Percentiles rank a stretch among this genome's conserved stretches.
These are phyloP conservation scores for Scytalidium lignicola DNA, from an alignment of 2,329 filamentous ascomycete species.

Conservation along the genomic window DNA sequence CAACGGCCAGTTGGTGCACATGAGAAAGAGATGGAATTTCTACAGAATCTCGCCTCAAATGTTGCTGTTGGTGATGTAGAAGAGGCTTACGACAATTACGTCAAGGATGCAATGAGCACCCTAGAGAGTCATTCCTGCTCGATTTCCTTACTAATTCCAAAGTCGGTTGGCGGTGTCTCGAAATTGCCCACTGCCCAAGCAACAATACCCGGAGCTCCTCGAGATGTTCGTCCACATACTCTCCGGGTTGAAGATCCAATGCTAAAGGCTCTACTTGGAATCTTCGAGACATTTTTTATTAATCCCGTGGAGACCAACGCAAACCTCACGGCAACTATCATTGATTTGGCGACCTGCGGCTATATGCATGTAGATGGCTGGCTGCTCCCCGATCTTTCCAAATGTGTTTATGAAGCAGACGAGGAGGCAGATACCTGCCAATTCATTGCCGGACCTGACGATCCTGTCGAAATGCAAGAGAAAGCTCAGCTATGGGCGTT, in stretches of 20 bases:
- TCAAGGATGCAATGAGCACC: constrained; percentile 65
- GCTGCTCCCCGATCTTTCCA: constrained; percentile 70
- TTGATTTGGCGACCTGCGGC: constrained; percentile 78
- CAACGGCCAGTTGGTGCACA: constrained; percentile 69
- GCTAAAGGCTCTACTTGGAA: constrained; percentile 60
- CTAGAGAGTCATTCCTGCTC: constrained; percentile 73
- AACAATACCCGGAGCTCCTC: constrained; percentile 55
- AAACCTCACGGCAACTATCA: constrained; percentile 75
- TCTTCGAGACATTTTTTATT: constrained; percentile 76
- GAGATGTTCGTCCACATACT: constrained; percentile 56
- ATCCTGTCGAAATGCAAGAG: constrained; percentile 32
- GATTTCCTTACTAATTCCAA: constrained; percentile 59
- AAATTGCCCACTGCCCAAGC: constrained; percentile 51
- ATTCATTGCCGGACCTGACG: constrained; percentile 23
- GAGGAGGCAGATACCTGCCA: constrained; percentile 25
- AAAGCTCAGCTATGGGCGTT: constrained; percentile 42
- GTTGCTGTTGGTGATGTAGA: constrained; percentile 52
- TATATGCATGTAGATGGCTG: constrained; percentile 86
- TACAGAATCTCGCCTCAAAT: constrained; percentile 56
- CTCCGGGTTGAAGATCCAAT: constrained; percentile 58
- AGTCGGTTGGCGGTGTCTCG: constrained; percentile 49
- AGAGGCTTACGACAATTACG: constrained; percentile 64
- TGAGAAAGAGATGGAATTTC: constrained; percentile 66
- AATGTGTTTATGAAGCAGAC: constrained; percentile 51
- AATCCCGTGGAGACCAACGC: constrained; percentile 92